Evolutionary conservation across 192 early-diverging fungal species (phyloP).

Genomic region (Mortierella antarctica): DNA sequence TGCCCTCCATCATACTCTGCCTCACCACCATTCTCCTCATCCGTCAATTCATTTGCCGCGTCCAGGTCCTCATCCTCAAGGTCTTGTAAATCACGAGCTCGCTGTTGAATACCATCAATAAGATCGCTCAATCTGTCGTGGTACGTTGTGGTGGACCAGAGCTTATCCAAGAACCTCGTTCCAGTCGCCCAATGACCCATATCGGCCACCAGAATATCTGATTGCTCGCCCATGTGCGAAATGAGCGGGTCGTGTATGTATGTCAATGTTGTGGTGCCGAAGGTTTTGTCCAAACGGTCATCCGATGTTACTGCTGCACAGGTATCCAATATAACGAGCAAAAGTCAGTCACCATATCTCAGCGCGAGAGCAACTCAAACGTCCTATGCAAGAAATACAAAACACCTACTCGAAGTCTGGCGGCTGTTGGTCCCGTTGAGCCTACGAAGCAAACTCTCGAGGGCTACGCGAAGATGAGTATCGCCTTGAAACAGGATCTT

Average conservation of each 20-base stretch:
- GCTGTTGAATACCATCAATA: slow-evolving; percentile 24
- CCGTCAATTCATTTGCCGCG: background rate
- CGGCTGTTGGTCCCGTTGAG: slow-evolving; percentile 12
- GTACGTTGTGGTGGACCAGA: slow-evolving; percentile 32
- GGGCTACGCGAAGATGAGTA: slow-evolving; percentile 19
- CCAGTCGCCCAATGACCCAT: slow-evolving; percentile 43
- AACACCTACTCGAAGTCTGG: slow-evolving; percentile 12
- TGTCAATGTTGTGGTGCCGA: slow-evolving; percentile 18
- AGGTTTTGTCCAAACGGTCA: background rate
- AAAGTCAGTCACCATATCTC: background rate
- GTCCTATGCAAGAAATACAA: background rate
- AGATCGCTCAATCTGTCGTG: slow-evolving; percentile 25
- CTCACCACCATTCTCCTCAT: background rate
- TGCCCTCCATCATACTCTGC: background rate
- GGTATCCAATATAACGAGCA: background rate
- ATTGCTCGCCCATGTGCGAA: background rate
- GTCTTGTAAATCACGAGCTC: slow-evolving; percentile 23
- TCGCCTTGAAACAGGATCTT: slow-evolving; percentile 44
- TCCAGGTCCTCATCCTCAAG: slow-evolving; percentile 20
- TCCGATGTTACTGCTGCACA: background rate
- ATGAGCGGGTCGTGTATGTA: slow-evolving; percentile 29
- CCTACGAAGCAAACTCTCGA: slow-evolving; percentile 14
- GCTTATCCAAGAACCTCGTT: slow-evolving; percentile 26
- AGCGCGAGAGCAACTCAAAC: background rate
- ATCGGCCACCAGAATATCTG: slow-evolving; percentile 33